These are phyloP conservation scores for Exophiala mesophila DNA, from an alignment of 2,329 filamentous ascomycete genomes.

Conservation along the genomic window DNA sequence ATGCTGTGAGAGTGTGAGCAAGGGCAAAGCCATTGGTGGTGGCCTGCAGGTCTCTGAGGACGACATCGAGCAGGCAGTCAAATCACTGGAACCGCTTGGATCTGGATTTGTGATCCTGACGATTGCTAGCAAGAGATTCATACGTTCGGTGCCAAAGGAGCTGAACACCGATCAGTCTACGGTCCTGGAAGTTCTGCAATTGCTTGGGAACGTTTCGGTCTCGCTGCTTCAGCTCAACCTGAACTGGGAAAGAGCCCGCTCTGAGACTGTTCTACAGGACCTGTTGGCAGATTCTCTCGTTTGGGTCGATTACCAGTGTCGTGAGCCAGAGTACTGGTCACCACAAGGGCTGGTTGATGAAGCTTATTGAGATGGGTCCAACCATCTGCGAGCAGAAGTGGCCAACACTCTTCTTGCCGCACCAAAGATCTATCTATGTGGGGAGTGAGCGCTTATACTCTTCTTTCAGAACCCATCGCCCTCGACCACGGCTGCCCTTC, in stretches of 20 bases:
- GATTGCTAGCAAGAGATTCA: constrained; percentile 80
- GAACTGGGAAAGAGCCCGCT: constrained; percentile 75
- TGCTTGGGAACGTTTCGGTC: constrained; percentile 83
- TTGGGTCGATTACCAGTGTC: constrained; percentile 83
- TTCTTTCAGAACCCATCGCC: constrained; percentile 56
- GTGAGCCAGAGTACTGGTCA: constrained; percentile 89
- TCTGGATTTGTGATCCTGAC: constrained; percentile 80
- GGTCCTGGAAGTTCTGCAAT: constrained; percentile 83
- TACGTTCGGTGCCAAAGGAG: constrained; percentile 89
- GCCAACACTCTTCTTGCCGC: too few species aligned
- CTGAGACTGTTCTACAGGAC: constrained; percentile 87
- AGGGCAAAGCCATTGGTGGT: constrained; percentile 67
- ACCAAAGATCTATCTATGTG: background rate
- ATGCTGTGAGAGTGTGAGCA: constrained; percentile 69
- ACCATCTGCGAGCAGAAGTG: too few species aligned
- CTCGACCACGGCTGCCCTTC: constrained; percentile 46
- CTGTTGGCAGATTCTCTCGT: constrained; percentile 82
- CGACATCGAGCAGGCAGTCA: constrained; percentile 84
- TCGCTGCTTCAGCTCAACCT: constrained; percentile 85
- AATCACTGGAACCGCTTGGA: constrained; percentile 78
- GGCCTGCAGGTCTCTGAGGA: constrained; percentile 81
- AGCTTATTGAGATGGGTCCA: constrained; percentile 36
- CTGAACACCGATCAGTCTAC: constrained; percentile 90
- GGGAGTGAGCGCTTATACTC: constrained; percentile 40
- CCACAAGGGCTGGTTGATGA: constrained; percentile 43